Conservation (phyloP, 805 yeast species). For the Saccharomycopsis fodiens region DNA sequence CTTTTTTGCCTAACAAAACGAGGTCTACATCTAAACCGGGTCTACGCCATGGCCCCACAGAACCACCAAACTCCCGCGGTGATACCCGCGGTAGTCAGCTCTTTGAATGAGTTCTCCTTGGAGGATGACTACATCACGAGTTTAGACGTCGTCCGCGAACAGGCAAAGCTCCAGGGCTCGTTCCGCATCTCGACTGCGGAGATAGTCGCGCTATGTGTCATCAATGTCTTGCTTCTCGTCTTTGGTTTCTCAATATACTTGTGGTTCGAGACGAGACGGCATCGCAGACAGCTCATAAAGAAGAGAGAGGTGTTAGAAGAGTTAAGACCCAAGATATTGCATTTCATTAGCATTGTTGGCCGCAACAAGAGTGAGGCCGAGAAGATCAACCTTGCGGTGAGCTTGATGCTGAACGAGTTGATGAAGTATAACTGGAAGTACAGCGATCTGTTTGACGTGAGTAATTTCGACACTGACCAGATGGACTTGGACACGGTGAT, state of each 20-base stretch:
- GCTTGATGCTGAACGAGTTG: slow-evolving; percentile 7
- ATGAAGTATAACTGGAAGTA: slow-evolving; percentile 13
- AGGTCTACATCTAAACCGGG: too few species aligned
- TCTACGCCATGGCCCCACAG: too few species aligned
- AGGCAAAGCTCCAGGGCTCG: too few species aligned
- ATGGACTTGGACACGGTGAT: background rate
- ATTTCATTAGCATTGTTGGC: background rate
- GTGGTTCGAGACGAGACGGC: slow-evolving; percentile 3
- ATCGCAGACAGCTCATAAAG: slow-evolving; percentile 1
- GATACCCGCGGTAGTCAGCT: too few species aligned
- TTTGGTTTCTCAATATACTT: slow-evolving; percentile 2
- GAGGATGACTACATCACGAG: too few species aligned
- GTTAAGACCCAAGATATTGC: slow-evolving; percentile 6
- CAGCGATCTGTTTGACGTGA: background rate
- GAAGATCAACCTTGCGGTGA: slow-evolving; percentile 6
- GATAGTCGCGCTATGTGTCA: background rate
- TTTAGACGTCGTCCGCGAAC: too few species aligned
- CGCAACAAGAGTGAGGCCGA: slow-evolving; percentile 7
- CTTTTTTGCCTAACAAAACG: too few species aligned
- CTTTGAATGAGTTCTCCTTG: too few species aligned
- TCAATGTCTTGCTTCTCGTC: background rate
- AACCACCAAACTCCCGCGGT: too few species aligned
- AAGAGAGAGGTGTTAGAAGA: slow-evolving; percentile 3
- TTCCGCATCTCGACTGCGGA: background rate
- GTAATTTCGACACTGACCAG: background rate